A percentile compares a stretch with the other conserved stretches of the same genome.
Evolutionary conservation across 176 grass and related monocot genomes (phyloP).

Genomic region (Paspalum notatum): DNA sequence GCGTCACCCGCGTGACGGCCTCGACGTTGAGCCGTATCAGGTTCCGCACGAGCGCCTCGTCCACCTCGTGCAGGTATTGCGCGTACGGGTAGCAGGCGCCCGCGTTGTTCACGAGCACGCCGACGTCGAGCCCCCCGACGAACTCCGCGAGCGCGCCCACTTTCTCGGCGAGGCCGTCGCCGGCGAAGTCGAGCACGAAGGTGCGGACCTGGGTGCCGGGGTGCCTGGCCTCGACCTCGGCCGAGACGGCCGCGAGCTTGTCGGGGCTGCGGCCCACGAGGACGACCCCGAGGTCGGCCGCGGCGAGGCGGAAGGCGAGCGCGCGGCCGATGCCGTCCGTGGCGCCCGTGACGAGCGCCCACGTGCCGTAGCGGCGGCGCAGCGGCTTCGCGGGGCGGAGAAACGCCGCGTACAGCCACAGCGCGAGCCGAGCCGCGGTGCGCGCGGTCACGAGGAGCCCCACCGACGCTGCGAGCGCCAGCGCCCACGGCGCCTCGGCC

Average conservation of each 20-base stretch:
- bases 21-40: slow-evolving; percentile 74
- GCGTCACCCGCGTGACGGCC: slow-evolving; percentile 61
- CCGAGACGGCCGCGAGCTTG: slow-evolving; percentile 53
- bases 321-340: slow-evolving; percentile 74
- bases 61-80: slow-evolving; percentile 73
- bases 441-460: slow-evolving; percentile 49
- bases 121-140: slow-evolving; percentile 62
- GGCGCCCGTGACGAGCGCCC: slow-evolving; percentile 82
- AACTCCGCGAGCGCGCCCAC: slow-evolving; percentile 45
- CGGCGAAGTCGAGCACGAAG: slow-evolving; percentile 71
- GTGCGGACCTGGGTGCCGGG: slow-evolving; percentile 39
- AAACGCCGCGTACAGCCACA: slow-evolving; percentile 59
- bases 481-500: slow-evolving; percentile 33
- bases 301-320: slow-evolving; percentile 58
- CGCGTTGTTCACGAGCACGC: slow-evolving; percentile 72
- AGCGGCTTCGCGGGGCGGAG: slow-evolving; percentile 72
- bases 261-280: slow-evolving; percentile 72
- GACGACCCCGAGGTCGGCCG: slow-evolving; percentile 51
- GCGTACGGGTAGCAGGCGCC: slow-evolving; percentile 61
- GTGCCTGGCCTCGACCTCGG: slow-evolving; percentile 37
- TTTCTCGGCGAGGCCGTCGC: slow-evolving; percentile 36
- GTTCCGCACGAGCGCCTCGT: slow-evolving; percentile 50
- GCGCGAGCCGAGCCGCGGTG: slow-evolving; percentile 28
- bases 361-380: slow-evolving; percentile 54
- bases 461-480: slow-evolving; percentile 31